Conservation (phyloP, 1,139 yeast genomes). For the Yamadazyma buinensis region DNA sequence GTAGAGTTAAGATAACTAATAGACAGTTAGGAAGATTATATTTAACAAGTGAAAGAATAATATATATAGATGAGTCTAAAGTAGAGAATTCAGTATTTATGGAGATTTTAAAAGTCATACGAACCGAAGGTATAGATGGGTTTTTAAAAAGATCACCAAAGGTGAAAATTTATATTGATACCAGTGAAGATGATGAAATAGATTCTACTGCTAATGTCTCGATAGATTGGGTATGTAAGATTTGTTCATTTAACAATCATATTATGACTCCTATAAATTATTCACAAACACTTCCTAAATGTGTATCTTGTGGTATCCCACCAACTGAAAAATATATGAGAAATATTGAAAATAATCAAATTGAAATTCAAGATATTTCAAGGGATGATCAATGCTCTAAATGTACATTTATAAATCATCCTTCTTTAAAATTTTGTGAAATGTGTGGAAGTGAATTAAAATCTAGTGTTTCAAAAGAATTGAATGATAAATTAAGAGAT, state of each 20-base stretch:
- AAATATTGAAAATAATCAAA: constrained; percentile 1
- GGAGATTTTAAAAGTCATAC: constrained; percentile 30
- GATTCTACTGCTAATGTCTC: background rate
- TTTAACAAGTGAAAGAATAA: constrained; percentile 67
- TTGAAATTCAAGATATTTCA: constrained; percentile 3
- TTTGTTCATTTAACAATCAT: constrained; percentile 70
- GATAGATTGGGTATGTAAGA: constrained; percentile 77
- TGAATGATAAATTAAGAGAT: constrained; percentile 8
- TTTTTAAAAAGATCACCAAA: constrained; percentile 81
- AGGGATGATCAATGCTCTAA: constrained; percentile 61
- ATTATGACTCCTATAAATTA: constrained; percentile 32
- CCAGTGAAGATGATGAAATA: background rate
- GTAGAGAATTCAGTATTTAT: constrained; percentile 48
- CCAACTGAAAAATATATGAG: constrained; percentile 15
- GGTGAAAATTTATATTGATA: constrained; percentile 37
- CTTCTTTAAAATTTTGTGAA: constrained; percentile 74
- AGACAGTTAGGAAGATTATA: constrained; percentile 78
- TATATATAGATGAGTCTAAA: constrained; percentile 60
- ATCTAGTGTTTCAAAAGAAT: constrained; percentile 16
- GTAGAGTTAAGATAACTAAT: constrained; percentile 56
- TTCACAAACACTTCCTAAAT: constrained; percentile 43
- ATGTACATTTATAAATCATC: constrained; percentile 87
- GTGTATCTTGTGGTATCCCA: constrained; percentile 75
- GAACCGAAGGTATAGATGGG: constrained; percentile 42
- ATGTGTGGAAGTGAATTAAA: constrained; percentile 70